Percentiles rank a stretch among this genome's conserved stretches.
phyloP scores from a whole-genome alignment of 768 basidiomycete genomes.

The Auricularia heimuer region DNA sequence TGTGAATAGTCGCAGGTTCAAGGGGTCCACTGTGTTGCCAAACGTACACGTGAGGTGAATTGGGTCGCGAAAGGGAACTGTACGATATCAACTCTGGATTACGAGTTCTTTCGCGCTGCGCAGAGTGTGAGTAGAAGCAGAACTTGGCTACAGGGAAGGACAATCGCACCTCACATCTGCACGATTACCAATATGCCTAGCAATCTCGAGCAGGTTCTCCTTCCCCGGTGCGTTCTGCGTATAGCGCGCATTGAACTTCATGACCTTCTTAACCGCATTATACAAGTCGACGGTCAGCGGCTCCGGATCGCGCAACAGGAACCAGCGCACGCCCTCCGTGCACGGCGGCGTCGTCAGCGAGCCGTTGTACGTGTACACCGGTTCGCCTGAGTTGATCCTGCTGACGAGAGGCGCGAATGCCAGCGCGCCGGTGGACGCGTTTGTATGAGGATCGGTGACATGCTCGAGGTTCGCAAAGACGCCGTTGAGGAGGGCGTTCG shows the following conservation, averaged over 20 bases:
- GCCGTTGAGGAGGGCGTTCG: not conserved
- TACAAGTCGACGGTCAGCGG: not conserved
- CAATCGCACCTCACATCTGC: too few relatives aligned
- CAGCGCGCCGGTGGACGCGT: not conserved
- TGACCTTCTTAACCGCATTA: not conserved
- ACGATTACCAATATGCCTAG: not conserved
- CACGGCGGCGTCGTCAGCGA: not conserved
- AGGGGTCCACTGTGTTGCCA: too few relatives aligned
- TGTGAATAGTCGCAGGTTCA: too few relatives aligned
- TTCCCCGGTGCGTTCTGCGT: not conserved
- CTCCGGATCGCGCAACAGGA: not conserved
- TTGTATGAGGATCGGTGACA: not conserved
- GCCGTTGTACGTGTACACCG: not conserved
- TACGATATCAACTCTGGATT: too few relatives aligned
- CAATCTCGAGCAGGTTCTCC: not conserved
- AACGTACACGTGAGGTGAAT: too few relatives aligned
- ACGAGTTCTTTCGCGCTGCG: too few relatives aligned
- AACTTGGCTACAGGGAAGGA: too few relatives aligned
- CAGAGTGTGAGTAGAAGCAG: too few relatives aligned
- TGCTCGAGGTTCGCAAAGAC: not conserved
- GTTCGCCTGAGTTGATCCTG: not conserved
- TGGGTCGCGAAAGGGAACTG: too few relatives aligned
- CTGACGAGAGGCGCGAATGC: not conserved
- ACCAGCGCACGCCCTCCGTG: not conserved
- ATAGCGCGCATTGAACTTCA: constrained; percentile 1